Conservation (phyloP, 179 eudicot genomes). For the Camellia oleifera region DNA sequence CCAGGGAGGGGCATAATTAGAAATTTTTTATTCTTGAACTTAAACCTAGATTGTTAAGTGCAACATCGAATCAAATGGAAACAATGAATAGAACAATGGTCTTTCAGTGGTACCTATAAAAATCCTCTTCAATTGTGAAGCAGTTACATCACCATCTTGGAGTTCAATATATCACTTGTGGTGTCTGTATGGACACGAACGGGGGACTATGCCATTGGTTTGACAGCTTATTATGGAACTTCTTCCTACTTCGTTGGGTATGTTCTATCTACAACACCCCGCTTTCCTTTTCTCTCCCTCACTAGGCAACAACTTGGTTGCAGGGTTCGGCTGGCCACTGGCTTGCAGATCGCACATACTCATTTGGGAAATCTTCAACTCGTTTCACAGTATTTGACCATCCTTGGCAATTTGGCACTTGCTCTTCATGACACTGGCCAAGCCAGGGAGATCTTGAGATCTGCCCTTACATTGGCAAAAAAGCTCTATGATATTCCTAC, state of each 20-base stretch:
- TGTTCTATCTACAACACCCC: background rate
- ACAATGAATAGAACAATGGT: background rate
- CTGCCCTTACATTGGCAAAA: constrained; percentile 95
- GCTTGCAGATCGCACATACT: constrained; percentile 84
- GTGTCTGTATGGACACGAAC: background rate
- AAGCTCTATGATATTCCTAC: constrained; percentile 90
- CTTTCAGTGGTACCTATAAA: background rate
- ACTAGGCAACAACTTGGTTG: constrained; percentile 19
- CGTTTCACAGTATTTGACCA: constrained; percentile 91
- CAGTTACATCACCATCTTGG: background rate
- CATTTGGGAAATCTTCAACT: constrained; percentile 91
- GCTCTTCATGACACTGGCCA: constrained; percentile 90
- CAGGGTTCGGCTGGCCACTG: constrained; percentile 87
- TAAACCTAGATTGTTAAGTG: background rate
- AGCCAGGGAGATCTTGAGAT: constrained; percentile 92
- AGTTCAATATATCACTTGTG: background rate
- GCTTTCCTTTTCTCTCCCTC: background rate
- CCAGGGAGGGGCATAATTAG: too few species aligned
- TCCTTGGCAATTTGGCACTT: constrained; percentile 92
- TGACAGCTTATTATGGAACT: background rate
- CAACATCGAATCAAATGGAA: background rate
- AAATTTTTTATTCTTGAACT: background rate
- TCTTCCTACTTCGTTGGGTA: background rate
- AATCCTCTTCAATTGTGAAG: background rate
- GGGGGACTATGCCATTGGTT: background rate